phyloP scores from a whole-genome alignment of 1,284 basidiomycete genomes.

The Waitea zeae region DNA sequence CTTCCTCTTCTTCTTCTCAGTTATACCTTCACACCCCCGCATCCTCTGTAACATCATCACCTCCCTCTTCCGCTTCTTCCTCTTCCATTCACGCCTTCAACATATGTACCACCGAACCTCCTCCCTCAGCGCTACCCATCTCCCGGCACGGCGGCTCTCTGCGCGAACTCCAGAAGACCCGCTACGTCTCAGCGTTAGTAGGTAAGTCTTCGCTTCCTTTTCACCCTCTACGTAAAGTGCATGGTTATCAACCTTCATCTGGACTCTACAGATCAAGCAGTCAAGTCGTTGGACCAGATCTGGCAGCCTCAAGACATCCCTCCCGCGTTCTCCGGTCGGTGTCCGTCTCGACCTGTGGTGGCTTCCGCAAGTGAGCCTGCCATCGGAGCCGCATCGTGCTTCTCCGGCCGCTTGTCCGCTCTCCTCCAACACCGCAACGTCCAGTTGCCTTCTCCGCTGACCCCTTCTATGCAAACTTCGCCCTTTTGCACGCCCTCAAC shows the following conservation, averaged over 20 bases:
- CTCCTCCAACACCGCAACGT: slow-evolving; percentile 15
- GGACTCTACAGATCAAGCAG: slow-evolving; percentile 43
- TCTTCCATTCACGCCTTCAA: slow-evolving; percentile 18
- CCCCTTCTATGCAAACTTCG: slow-evolving; percentile 20
- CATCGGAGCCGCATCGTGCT: too few species aligned
- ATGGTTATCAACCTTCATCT: slow-evolving; percentile 8
- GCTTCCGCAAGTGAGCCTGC: slow-evolving; percentile 8
- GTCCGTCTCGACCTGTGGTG: slow-evolving; percentile 13
- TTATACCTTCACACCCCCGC: slow-evolving; percentile 46
- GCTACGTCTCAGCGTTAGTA: slow-evolving; percentile 46
- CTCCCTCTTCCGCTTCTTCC: slow-evolving; percentile 16
- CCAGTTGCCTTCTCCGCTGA: slow-evolving; percentile 27
- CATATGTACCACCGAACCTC: slow-evolving; percentile 17
- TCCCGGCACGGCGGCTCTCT: slow-evolving; percentile 17
- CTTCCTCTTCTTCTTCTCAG: slow-evolving; percentile 24
- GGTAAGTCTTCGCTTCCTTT: slow-evolving; percentile 26
- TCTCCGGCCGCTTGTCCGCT: too few species aligned
- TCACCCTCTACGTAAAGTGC: slow-evolving; percentile 5
- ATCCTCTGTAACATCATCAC: slow-evolving; percentile 31
- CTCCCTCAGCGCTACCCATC: slow-evolving; percentile 13
- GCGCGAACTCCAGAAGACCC: slow-evolving; percentile 32
- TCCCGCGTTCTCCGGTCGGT: slow-evolving; percentile 30
- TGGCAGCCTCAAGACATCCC: slow-evolving; percentile 63
- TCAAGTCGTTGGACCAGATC: slow-evolving; percentile 54
- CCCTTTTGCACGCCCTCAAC: slow-evolving; percentile 9